Evolutionary conservation across 2,329 filamentous ascomycete species (phyloP), one percentile per base, ranked within the genome.

Genomic region (Sporothrix curviconia): DNA sequence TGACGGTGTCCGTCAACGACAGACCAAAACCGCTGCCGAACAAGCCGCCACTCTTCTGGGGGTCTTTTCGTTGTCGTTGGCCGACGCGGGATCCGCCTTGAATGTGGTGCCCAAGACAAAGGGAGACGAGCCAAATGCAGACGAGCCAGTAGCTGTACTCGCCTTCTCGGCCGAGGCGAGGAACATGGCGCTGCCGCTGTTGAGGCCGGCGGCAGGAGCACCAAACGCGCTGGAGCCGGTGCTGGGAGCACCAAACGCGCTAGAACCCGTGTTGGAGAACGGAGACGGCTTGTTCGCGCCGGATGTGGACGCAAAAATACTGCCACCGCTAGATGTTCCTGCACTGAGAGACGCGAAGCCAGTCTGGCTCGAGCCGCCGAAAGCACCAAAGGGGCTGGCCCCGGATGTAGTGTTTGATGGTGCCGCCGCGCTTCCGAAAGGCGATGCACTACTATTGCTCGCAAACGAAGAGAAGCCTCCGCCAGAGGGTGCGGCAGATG

Each of bases 41-140:
- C 62, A 87, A 76, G 19, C 50, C 30, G 9, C 59, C 43, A 28
- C 56, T 42, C 22, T 69, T 67, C 22, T 70, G 8, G 59, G 19
- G 15, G 78, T 72, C 60, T 79, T 80, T 8, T 79, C 75, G 36
- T 77, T 71, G 58, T 86, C 82, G 24, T 87, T 79, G 58, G 82
- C 83, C 1, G 80, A 76, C 44, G 78, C 76, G 6, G 80, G 78
- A 62, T 89, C 85, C 8, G 78, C 76, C 65, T 84, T 83, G 72
- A 90, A 90, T 1, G 81, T 84, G 30, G 82, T 85, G 39, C 80
- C 79, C 15, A 90, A 74, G 63, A 87, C 86, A 71, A 90, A 90
- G 0, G 81, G 78, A 15, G 74, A 71, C n/a, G 76, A 76, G 25
- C 75, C 77, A 65, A 82, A 79, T 7, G 67, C 61, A 60, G 67